These are phyloP conservation scores for Suillus decipiens DNA, from an alignment of 768 basidiomycete genomes.

Conservation along the genomic window DNA sequence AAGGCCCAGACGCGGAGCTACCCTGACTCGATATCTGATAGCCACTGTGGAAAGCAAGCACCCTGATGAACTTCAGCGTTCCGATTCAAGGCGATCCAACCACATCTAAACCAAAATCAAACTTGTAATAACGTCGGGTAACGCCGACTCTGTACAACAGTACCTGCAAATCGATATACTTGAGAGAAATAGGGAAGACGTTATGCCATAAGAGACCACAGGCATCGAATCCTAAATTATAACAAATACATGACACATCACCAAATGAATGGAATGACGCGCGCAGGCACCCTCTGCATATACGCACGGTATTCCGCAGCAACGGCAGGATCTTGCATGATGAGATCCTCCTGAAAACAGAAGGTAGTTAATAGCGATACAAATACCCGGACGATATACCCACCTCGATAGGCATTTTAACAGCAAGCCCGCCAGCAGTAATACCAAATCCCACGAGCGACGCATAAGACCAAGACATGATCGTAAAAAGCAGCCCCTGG, in stretches of 20 bases:
- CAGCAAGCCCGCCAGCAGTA: slow-evolving; percentile 26
- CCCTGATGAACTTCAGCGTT: too few relatives aligned
- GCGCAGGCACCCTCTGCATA: slow-evolving; percentile 30
- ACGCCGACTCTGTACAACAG: too few relatives aligned
- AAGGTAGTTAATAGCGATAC: neutral
- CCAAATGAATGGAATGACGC: slow-evolving; percentile 35
- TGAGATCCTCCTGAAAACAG: slow-evolving; percentile 29
- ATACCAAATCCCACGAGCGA: slow-evolving; percentile 31
- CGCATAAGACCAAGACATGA: slow-evolving; percentile 34
- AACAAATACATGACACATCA: slow-evolving; percentile 14
- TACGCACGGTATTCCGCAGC: slow-evolving; percentile 33
- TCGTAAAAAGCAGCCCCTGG: neutral
- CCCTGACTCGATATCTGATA: too few relatives aligned
- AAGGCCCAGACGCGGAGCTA: too few relatives aligned
- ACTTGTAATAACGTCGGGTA: too few relatives aligned
- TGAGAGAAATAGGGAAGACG: too few relatives aligned
- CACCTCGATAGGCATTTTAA: slow-evolving; percentile 39
- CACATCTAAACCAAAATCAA: too few relatives aligned
- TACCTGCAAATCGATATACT: too few relatives aligned
- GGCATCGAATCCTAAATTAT: too few relatives aligned
- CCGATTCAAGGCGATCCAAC: too few relatives aligned
- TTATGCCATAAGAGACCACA: too few relatives aligned
- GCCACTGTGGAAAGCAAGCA: too few relatives aligned
- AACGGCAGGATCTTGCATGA: slow-evolving; percentile 26
- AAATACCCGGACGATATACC: neutral